phyloP scores from a whole-genome alignment of 306 rosid species.

The Ceratonia siliqua region DNA sequence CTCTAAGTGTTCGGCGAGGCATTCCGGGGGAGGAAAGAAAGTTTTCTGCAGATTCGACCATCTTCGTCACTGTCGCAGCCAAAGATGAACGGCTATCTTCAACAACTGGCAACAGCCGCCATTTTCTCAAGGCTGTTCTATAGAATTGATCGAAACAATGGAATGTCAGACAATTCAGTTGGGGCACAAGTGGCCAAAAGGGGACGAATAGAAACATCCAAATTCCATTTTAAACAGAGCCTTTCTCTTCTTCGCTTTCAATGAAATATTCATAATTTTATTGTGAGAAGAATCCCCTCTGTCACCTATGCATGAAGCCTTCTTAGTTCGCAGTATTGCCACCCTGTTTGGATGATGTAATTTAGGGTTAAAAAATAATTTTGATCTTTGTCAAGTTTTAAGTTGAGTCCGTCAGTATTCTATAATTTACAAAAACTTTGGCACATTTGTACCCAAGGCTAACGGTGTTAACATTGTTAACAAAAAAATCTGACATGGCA shows the following conservation, averaged over 20 bases:
- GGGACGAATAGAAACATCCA: background rate
- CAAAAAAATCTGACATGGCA: too few species aligned
- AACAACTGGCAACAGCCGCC: background rate
- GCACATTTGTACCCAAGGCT: too few species aligned
- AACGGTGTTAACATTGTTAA: too few species aligned
- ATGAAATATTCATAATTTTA: too few species aligned
- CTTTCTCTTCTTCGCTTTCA: background rate
- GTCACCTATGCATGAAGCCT: too few species aligned
- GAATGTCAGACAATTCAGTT: background rate
- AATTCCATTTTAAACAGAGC: background rate
- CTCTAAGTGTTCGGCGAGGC: slow-evolving; percentile 53
- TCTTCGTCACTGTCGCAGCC: slow-evolving; percentile 21
- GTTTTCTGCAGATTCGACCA: slow-evolving; percentile 13
- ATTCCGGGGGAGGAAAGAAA: slow-evolving; percentile 34
- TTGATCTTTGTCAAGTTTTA: too few species aligned
- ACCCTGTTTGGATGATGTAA: too few species aligned
- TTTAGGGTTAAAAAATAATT: too few species aligned
- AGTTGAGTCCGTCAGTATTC: too few species aligned
- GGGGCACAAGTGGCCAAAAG: background rate
- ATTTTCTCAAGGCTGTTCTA: background rate
- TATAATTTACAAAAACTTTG: too few species aligned
- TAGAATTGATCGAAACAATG: background rate
- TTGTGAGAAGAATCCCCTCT: too few species aligned
- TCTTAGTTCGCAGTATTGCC: too few species aligned
- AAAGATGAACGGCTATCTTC: slow-evolving; percentile 21